Evolutionary conservation across 2,329 filamentous ascomycete species (phyloP), one percentile per base, ranked within the genome.

Genomic region (Cladophialophora psammophila): DNA sequence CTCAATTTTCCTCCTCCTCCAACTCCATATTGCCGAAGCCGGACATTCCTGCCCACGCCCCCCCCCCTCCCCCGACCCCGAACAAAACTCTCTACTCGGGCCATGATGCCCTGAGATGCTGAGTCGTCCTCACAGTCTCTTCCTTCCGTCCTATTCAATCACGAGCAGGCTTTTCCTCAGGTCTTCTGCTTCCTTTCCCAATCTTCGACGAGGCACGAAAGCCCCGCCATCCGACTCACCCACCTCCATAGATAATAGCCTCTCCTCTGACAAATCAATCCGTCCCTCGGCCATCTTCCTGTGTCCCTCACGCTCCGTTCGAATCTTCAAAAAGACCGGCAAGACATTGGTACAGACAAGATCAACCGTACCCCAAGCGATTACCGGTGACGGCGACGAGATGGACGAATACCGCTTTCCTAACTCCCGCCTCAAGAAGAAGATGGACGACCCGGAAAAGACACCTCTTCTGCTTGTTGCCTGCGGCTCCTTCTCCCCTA

Each of bases 401-500:
- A 77, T 79, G 68, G 76, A 79, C 72, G 77, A 75, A 63, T 84
- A 84, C 72, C 71, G 73, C 40, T 83, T 84, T 64, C 81, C 82
- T 2, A 77, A 79, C 59, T 71, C 77, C 50, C 79, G 81, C 62
- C 72, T 84, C 64, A 82, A 81, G 75, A 78, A 75, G 66, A 78
- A 77, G 67, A 81, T 84, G 80, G 75, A 78, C 15, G 80, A 84
- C 65, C 78, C 82, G 5, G 80, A 79, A 65, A 82, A 81, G 74
- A 82, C 80, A 0, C 81, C 81, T n/a, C 73, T 83, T 5, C 74
- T 82, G 9, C 76, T 84, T 13, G 80, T 84, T 62, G 81, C 82
- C 34, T 84, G 82, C 70, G 83, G 85, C 53, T 87, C 84, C 12
- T 94, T 93, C 80, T 91, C 89, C 0, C 91, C 91, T 18, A 87